Conservation (phyloP, 106 monocot species). For the Platanthera zijinensis region DNA sequence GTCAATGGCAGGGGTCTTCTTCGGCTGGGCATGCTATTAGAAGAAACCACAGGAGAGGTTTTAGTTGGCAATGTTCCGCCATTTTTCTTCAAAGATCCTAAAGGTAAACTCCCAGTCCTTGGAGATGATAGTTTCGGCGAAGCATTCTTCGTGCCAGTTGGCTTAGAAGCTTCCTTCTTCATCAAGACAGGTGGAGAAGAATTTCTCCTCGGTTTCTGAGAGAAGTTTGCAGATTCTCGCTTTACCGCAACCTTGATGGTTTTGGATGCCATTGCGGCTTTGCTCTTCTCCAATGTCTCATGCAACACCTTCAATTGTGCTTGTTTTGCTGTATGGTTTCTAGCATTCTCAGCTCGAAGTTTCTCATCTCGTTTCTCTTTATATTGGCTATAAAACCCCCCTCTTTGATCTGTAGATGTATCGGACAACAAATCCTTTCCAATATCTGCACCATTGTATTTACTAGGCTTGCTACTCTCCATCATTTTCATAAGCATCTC, state of each 20-base stretch:
- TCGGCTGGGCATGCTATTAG: slow-evolving; percentile 15
- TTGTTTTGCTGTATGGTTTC: slow-evolving; percentile 39
- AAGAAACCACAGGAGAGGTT: slow-evolving; percentile 25
- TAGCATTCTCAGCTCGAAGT: slow-evolving; percentile 41
- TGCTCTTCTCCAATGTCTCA: slow-evolving; percentile 43
- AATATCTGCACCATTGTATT: slow-evolving; percentile 7
- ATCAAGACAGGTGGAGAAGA: slow-evolving; percentile 61
- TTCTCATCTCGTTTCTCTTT: slow-evolving; percentile 70
- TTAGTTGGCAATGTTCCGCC: slow-evolving; percentile 34
- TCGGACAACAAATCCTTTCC: slow-evolving; percentile 11
- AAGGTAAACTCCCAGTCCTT: slow-evolving; percentile 27
- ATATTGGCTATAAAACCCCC: slow-evolving; percentile 39
- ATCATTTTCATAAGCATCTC: slow-evolving; percentile 77
- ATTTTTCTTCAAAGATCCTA: slow-evolving; percentile 31
- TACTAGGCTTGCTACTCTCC: slow-evolving; percentile 52
- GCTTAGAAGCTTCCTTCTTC: slow-evolving; percentile 54
- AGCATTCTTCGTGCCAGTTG: slow-evolving; percentile 41
- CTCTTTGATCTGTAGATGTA: slow-evolving; percentile 35
- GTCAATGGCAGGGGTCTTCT: slow-evolving; percentile 35
- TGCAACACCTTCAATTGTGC: slow-evolving; percentile 37
- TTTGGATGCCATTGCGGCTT: slow-evolving; percentile 36
- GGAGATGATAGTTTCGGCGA: slow-evolving; percentile 34
- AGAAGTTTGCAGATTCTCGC: slow-evolving; percentile 21
- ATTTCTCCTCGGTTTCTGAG: slow-evolving; percentile 69
- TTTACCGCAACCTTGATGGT: slow-evolving; percentile 18